phyloP scores from a whole-genome alignment of 2,329 filamentous ascomycete species.

The Ceratocystis albifundus region DNA sequence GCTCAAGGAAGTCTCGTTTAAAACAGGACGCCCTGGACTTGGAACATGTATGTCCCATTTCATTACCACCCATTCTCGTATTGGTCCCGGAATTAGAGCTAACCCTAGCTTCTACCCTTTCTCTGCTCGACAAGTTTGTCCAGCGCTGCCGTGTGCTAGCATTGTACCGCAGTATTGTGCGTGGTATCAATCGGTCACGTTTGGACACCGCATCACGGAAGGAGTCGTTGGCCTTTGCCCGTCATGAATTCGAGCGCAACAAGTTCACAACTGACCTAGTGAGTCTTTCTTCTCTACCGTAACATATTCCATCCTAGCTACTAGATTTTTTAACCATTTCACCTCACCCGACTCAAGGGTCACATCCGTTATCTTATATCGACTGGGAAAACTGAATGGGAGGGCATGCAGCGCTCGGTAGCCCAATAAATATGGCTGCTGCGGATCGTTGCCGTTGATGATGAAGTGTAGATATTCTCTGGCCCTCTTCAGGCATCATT shows the following conservation, averaged over 20 bases:
- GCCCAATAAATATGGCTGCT: conserved; percentile 28
- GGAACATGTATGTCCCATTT: conserved; percentile 5
- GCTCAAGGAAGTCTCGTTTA: background rate
- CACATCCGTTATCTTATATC: conserved; percentile 54
- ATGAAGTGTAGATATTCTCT: too few species aligned
- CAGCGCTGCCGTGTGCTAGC: conserved; percentile 44
- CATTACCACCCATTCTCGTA: background rate
- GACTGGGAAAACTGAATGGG: conserved; percentile 55
- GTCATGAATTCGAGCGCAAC: conserved; percentile 51
- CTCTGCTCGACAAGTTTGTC: conserved; percentile 39
- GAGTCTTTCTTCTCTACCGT: conserved; percentile 27
- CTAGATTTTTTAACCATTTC: too few species aligned
- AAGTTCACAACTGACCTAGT: conserved; percentile 46
- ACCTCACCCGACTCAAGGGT: conserved; percentile 30
- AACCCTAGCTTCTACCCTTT: conserved; percentile 2
- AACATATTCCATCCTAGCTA: too few species aligned
- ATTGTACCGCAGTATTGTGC: conserved; percentile 48
- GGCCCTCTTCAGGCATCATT: too few species aligned
- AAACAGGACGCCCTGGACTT: background rate
- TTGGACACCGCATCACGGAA: conserved; percentile 43
- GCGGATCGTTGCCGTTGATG: background rate
- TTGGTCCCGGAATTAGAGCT: background rate
- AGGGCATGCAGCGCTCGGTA: conserved; percentile 49
- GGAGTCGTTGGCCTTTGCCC: conserved; percentile 47
- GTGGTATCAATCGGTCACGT: conserved; percentile 36